These are phyloP conservation scores for Mariannaea elegans DNA, from an alignment of 2,329 filamentous ascomycete species.

Conservation along the genomic window DNA sequence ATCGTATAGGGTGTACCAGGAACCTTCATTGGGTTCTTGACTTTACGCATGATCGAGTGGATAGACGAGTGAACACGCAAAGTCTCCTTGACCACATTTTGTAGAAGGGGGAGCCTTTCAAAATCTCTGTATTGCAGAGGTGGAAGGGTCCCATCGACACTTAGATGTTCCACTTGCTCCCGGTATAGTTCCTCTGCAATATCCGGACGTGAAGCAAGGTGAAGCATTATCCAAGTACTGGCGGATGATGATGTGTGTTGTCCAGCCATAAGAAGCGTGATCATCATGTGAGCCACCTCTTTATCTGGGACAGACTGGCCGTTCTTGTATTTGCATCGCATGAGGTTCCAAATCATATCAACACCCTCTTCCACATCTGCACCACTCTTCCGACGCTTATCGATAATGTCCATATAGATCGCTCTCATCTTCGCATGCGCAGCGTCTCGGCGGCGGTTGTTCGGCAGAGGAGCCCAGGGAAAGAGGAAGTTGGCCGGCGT, in stretches of 20 bases:
- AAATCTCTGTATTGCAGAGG: slow-evolving; percentile 68
- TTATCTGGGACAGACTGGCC: slow-evolving; percentile 74
- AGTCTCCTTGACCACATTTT: slow-evolving; percentile 75
- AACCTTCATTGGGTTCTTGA: slow-evolving; percentile 71
- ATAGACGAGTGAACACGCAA: slow-evolving; percentile 76
- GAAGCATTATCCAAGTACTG: slow-evolving; percentile 80
- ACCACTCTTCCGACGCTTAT: slow-evolving; percentile 62
- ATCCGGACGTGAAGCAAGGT: slow-evolving; percentile 74
- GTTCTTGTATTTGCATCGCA: slow-evolving; percentile 80
- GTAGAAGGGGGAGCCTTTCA: slow-evolving; percentile 66
- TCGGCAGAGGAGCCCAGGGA: slow-evolving; percentile 80
- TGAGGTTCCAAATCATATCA: slow-evolving; percentile 83
- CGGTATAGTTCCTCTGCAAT: slow-evolving; percentile 76
- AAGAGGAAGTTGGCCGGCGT: slow-evolving; percentile 84
- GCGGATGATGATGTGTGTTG: slow-evolving; percentile 84
- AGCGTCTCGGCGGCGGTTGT: slow-evolving; percentile 75
- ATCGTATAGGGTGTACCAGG: slow-evolving; percentile 65
- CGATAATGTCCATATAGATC: slow-evolving; percentile 77
- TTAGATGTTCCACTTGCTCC: slow-evolving; percentile 68
- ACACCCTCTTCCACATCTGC: slow-evolving; percentile 54
- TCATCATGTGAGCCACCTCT: slow-evolving; percentile 88
- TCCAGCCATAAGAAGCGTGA: slow-evolving; percentile 83
- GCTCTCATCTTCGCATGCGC: slow-evolving; percentile 76
- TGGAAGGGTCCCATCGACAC: slow-evolving; percentile 55
- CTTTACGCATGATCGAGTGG: slow-evolving; percentile 77